Base-by-base conservation (phyloP, 2,329 filamentous ascomycete genomes). In the Septoria linicola region DNA sequence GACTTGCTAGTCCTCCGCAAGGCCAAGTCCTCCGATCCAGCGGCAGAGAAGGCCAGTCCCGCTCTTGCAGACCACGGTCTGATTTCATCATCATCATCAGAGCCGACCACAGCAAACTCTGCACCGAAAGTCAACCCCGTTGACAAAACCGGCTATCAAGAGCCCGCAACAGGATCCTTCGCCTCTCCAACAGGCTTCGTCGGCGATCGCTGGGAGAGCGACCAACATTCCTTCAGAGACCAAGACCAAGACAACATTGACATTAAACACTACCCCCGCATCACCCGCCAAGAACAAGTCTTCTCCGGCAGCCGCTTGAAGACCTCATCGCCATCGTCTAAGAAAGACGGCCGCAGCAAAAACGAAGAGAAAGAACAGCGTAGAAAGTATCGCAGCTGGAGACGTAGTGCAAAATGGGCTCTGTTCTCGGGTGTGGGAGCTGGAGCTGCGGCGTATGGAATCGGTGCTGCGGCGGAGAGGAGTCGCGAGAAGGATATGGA, bases 1-100 rank as follows among this genome's bases (percentile, higher is more conserved):
- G 78, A 88, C 56, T 73, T 87, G 3, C 73, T 88, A 20, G 77
- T 89, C 3, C 85, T 88, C 63, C 82, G 81, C 56, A 84, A 85
- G 67, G 76, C 80, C 3, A 72, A 75, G 5, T 61, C 69, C 2
- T 61, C 69, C 13, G 46, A 51, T 11, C 37, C 4, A 39, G 20
- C 34, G 2, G 36, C 37, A 17, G 19, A 34, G 8, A 34, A 31
- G 13, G 40, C 31, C 16, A 36, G 40, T n/a, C 30, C 62, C 23
- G 40, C 44, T 16, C 41, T 64, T 8, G 46, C 51, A 14, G 63
- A 63, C 30, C 60, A 65, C 20, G 60, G 58, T 8, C 48, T 63
- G 8, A 35, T 60, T 17, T 58, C 54, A 46, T 47, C 55, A 2
- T 5, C 39, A 27, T 21, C 51, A 45, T 20, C 49, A 23, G 43